Evolutionary conservation across 2,329 filamentous ascomycete genomes (phyloP).

Genomic region (Fusarium praegraminearum): DNA sequence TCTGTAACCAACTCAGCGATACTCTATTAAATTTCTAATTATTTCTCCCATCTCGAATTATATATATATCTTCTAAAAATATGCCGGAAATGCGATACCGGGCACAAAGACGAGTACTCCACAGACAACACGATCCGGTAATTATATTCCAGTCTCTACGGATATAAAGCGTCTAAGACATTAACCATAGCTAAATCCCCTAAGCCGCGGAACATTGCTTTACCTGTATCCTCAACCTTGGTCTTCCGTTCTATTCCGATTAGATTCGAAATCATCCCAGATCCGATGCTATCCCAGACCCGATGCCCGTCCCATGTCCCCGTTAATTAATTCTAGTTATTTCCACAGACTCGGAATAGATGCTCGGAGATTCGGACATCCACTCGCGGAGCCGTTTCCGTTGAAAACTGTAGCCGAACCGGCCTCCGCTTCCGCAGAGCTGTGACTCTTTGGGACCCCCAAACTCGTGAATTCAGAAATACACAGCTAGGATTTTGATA

Average conservation of each 20-base stretch:
- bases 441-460: constrained; percentile 10
- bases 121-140: neutral
- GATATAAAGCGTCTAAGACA: neutral
- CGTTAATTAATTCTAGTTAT: neutral
- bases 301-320: constrained; percentile 37
- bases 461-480: constrained; percentile 14
- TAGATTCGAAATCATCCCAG: neutral
- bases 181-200: constrained; percentile 1
- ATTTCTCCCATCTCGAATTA: neutral
- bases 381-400: constrained; percentile 41
- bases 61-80: neutral
- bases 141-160: neutral
- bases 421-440: neutral
- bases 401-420: constrained; percentile 9
- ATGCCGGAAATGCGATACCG: constrained; percentile 38
- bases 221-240: neutral
- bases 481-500: neutral
- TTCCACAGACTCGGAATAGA: constrained; percentile 22
- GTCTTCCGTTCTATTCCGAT: constrained; percentile 19
- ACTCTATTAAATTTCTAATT: constrained; percentile 9
- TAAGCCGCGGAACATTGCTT: constrained; percentile 4
- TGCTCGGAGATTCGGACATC: constrained; percentile 42
- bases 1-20: constrained; percentile 16
- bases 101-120: neutral
- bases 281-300: constrained; percentile 11